These are phyloP conservation scores for Hirschioporus abietinus DNA, from an alignment of 768 basidiomycete species.

Conservation along the genomic window DNA sequence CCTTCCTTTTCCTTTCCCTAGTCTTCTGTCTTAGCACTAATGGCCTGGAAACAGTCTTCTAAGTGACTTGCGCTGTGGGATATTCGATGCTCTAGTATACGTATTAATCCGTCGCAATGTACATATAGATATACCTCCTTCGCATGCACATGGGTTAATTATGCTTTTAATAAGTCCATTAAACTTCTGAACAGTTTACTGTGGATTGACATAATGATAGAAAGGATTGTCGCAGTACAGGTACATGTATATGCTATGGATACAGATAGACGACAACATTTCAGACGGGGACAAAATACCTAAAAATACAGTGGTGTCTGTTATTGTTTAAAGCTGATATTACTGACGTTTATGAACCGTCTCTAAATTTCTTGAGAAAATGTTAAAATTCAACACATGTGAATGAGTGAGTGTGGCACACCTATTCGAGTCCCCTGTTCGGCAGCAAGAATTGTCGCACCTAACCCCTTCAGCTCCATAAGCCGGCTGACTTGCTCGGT, in stretches of 20 bases:
- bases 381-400: neutral
- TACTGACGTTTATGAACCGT: slow-evolving; percentile 31
- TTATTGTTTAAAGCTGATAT: slow-evolving; percentile 12
- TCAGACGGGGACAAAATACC: neutral
- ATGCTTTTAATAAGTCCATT: neutral
- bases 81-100: slow-evolving; percentile 4
- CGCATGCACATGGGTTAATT: neutral
- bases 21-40: neutral
- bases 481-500: slow-evolving; percentile 64
- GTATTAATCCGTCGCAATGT: neutral
- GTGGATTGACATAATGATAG: neutral
- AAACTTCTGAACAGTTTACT: neutral
- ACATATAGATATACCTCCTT: neutral
- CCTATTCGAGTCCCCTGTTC: slow-evolving; percentile 80
- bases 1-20: neutral
- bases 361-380: slow-evolving; percentile 8
- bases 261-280: neutral
- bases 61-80: slow-evolving; percentile 1
- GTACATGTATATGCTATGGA: neutral
- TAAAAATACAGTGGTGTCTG: neutral
- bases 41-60: neutral
- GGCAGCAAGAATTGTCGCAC: slow-evolving; percentile 63
- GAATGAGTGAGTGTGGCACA: slow-evolving; percentile 33
- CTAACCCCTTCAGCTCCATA: slow-evolving; percentile 57
- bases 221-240: neutral